Percentiles rank a stretch among this genome's conserved stretches.
phyloP scores from a whole-genome alignment of 179 eudicot genomes.

The Pouteria campechiana region DNA sequence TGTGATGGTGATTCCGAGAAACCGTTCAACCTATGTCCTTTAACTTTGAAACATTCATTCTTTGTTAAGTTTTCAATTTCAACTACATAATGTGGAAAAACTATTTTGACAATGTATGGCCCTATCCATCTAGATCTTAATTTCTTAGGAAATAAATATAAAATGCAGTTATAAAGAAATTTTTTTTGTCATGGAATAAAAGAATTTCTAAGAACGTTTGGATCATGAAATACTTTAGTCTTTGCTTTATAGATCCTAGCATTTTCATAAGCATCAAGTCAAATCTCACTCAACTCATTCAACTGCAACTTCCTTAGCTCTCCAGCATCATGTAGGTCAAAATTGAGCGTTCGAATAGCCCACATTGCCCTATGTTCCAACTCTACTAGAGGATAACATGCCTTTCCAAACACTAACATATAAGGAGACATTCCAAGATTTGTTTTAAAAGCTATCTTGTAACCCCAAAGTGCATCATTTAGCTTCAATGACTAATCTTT shows the following conservation, averaged over 20 bases:
- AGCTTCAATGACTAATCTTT: too few species aligned
- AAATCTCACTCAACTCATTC: not conserved
- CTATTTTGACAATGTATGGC: not conserved
- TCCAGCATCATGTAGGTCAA: not conserved
- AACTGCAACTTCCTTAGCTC: not conserved
- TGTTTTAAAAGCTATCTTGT: not conserved
- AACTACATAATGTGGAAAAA: not conserved
- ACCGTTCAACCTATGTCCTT: too few species aligned
- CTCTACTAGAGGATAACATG: not conserved
- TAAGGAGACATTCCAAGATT: not conserved
- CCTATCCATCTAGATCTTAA: slow-evolving; percentile 1
- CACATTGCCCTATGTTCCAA: not conserved
- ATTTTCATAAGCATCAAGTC: not conserved
- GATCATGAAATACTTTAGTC: slow-evolving; percentile 2
- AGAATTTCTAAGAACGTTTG: not conserved
- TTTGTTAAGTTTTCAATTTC: not conserved
- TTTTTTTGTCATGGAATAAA: not conserved
- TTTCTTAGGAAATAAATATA: not conserved
- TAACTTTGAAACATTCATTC: too few species aligned
- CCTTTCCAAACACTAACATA: not conserved
- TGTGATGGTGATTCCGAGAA: too few species aligned
- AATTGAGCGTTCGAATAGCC: not conserved
- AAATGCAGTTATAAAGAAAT: not conserved
- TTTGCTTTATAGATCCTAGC: not conserved
- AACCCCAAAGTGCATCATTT: not conserved